Percentiles rank a stretch among this genome's conserved stretches.
Evolutionary conservation across 495 filamentous ascomycete species (phyloP).

Genomic region (Trichoderma orchidacearum): DNA sequence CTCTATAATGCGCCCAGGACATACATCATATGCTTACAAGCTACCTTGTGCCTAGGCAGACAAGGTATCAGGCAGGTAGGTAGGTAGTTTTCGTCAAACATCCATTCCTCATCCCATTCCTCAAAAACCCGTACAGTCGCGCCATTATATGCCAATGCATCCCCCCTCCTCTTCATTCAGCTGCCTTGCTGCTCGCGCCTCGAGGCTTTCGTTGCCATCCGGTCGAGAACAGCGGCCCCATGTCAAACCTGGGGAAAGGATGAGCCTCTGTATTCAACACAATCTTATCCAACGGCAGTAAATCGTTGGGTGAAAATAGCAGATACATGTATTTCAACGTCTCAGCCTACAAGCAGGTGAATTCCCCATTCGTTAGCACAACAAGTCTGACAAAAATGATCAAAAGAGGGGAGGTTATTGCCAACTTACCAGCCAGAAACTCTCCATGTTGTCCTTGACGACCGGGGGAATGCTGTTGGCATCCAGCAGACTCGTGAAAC

Average conservation of each 20-base stretch:
- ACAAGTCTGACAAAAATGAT: not conserved
- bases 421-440: constrained; percentile 72
- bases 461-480: constrained; percentile 53
- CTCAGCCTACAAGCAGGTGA: constrained; percentile 55
- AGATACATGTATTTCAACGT: constrained; percentile 97
- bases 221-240: constrained; percentile 63
- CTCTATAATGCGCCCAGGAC: too few species aligned
- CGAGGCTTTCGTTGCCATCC: constrained; percentile 72
- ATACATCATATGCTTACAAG: too few species aligned
- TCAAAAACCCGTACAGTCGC: too few species aligned
- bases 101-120: too few species aligned
- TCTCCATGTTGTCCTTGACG: constrained; percentile 76
- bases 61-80: too few species aligned
- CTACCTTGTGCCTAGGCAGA: too few species aligned
- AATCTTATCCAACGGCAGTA: constrained; percentile 70
- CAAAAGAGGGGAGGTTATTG: not conserved
- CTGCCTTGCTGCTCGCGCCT: constrained; percentile 21
- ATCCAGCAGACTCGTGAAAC: constrained; percentile 71
- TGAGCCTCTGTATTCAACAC: constrained; percentile 97
- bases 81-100: not conserved
- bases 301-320: constrained; percentile 72
- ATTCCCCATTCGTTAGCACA: not conserved
- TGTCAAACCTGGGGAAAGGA: constrained; percentile 73
- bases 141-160: not conserved
- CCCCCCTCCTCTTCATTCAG: not conserved